Evolutionary conservation across 2,329 filamentous ascomycete species (phyloP).

Genomic region (Colletotrichum sp.): DNA sequence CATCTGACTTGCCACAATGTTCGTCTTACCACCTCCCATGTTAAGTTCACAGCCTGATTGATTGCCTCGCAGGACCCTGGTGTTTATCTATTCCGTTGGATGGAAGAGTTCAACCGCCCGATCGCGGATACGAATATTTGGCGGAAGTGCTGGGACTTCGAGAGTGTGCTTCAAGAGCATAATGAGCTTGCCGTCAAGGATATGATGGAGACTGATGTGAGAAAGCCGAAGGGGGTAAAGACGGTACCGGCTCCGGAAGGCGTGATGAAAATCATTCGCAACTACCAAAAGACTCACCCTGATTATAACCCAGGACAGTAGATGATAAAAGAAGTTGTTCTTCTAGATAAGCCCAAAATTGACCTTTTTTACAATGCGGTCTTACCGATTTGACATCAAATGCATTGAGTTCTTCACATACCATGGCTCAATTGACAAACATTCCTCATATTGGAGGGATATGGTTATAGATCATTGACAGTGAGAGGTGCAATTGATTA

Average conservation of each 20-base stretch:
- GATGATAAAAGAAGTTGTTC: neutral
- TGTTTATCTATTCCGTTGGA: neutral
- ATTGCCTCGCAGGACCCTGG: neutral
- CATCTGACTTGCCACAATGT: neutral
- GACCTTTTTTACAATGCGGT: neutral
- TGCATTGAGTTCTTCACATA: neutral
- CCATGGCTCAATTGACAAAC: too few relatives aligned
- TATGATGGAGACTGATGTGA: neutral
- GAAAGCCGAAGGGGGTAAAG: neutral
- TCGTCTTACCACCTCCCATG: neutral
- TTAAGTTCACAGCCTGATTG: neutral
- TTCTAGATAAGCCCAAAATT: neutral
- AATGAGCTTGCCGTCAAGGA: neutral
- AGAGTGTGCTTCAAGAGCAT: neutral
- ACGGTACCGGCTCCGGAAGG: neutral
- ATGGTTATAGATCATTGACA: too few relatives aligned
- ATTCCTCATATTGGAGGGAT: too few relatives aligned
- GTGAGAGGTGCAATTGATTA: too few relatives aligned
- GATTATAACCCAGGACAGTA: constrained; percentile 1
- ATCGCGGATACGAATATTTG: neutral
- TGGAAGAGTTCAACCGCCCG: neutral
- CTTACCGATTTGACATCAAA: neutral
- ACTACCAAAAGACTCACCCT: constrained; percentile 5
- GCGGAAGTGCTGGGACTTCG: constrained; percentile 4
- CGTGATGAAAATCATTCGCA: neutral